phyloP scores from a whole-genome alignment of 495 filamentous ascomycete genomes.

The Talaromyces wortmannii region DNA sequence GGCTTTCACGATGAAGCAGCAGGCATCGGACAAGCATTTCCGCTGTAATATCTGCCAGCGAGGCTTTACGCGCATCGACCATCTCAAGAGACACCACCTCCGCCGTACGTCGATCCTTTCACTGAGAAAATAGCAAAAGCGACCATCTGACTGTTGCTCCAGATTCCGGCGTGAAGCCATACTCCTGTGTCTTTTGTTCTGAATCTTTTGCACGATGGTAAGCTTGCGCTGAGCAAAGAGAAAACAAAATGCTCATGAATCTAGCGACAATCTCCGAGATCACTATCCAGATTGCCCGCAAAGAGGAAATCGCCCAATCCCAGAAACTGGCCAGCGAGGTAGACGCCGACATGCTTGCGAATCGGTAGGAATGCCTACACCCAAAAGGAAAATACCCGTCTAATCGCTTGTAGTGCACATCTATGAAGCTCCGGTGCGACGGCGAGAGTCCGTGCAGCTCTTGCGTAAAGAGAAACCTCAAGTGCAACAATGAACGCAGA shows the following conservation, averaged over 20 bases:
- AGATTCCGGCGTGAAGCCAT: slow-evolving; percentile 41
- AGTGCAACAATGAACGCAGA: slow-evolving; percentile 33
- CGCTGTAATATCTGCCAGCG: slow-evolving; percentile 40
- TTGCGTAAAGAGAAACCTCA: slow-evolving; percentile 34
- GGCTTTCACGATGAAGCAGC: slow-evolving; percentile 28
- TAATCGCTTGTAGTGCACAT: slow-evolving; percentile 29
- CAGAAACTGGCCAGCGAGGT: slow-evolving; percentile 39
- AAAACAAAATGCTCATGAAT: background rate
- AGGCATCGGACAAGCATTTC: slow-evolving; percentile 34
- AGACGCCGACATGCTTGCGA: slow-evolving; percentile 40
- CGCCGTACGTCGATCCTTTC: slow-evolving; percentile 25
- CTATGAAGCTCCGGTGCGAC: slow-evolving; percentile 47
- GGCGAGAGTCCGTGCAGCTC: slow-evolving; percentile 39
- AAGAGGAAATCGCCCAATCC: slow-evolving; percentile 34
- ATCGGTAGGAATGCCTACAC: slow-evolving; percentile 22
- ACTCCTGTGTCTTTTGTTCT: slow-evolving; percentile 37
- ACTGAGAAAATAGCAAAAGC: background rate
- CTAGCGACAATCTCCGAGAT: slow-evolving; percentile 39
- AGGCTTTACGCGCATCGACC: slow-evolving; percentile 41
- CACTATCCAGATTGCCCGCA: slow-evolving; percentile 35
- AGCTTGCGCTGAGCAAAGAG: background rate
- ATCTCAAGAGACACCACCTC: slow-evolving; percentile 40
- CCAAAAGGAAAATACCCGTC: background rate
- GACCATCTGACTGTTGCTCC: background rate
- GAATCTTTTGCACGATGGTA: slow-evolving; percentile 42